These are phyloP conservation scores for Tillandsia leiboldiana DNA, from an alignment of 176 grass and related monocot species.

Conservation along the genomic window DNA sequence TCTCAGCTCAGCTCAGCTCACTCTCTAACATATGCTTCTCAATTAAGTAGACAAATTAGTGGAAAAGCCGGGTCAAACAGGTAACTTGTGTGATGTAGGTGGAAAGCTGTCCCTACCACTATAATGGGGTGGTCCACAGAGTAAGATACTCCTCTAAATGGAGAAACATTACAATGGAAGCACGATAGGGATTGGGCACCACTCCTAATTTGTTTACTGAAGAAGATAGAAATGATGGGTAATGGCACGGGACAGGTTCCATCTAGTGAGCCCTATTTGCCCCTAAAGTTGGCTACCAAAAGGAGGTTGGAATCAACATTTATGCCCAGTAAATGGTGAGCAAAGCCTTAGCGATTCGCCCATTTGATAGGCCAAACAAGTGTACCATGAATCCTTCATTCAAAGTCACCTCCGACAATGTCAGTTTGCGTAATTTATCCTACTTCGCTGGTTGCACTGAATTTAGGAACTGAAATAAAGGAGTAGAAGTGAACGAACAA, in stretches of 20 bases:
- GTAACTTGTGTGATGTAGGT: background rate
- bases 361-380: constrained; percentile 1
- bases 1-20: too few relatives aligned
- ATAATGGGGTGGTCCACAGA: background rate
- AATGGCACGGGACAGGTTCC: background rate
- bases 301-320: constrained; percentile 6
- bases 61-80: too few relatives aligned
- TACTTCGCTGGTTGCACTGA: background rate
- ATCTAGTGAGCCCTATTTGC: constrained; percentile 14
- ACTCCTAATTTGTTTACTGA: background rate
- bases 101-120: background rate
- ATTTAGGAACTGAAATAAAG: background rate
- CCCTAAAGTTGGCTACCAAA: constrained; percentile 13
- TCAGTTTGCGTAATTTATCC: background rate
- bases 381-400: constrained; percentile 9
- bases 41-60: too few relatives aligned
- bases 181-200: background rate
- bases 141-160: background rate
- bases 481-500: background rate
- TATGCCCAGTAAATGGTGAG: constrained; percentile 9
- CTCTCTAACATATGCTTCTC: too few relatives aligned
- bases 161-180: background rate
- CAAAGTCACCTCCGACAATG: background rate
- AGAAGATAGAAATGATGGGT: background rate
- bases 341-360: background rate